These are phyloP conservation scores for Polychytrium aggregatum DNA, from an alignment of 192 early-diverging fungal genomes.

Conservation along the genomic window DNA sequence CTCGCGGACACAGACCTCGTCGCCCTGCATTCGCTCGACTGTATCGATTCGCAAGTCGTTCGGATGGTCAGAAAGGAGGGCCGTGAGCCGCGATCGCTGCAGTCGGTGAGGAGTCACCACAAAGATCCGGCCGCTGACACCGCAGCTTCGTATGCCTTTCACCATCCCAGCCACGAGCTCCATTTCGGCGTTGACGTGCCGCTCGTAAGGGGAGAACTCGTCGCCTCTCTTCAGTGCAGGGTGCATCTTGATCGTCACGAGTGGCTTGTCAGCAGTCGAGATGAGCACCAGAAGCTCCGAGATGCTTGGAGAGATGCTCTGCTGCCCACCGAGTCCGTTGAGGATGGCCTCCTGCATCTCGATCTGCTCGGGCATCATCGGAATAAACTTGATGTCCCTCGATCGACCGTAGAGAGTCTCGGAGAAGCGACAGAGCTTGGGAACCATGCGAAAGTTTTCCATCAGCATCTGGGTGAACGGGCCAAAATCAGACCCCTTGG, in stretches of 20 bases:
- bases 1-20: slow-evolving; percentile 10
- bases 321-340: too few species aligned
- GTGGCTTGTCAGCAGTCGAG: background rate
- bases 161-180: slow-evolving; percentile 8
- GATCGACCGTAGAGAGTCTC: slow-evolving; percentile 10
- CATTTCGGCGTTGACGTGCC: slow-evolving; percentile 11
- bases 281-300: background rate
- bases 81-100: slow-evolving; percentile 8
- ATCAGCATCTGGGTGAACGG: slow-evolving; percentile 12
- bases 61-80: too few species aligned
- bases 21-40: slow-evolving; percentile 25
- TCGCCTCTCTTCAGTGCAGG: background rate
- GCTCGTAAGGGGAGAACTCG: slow-evolving; percentile 5
- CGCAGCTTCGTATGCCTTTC: background rate
- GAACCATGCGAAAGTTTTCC: slow-evolving; percentile 29
- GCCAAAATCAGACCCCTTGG: background rate
- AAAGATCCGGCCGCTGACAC: slow-evolving; percentile 7
- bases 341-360: too few species aligned
- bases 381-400: too few species aligned
- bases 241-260: background rate
- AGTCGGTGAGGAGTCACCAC: slow-evolving; percentile 24
- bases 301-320: too few species aligned
- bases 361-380: too few species aligned
- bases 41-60: slow-evolving; percentile 24
- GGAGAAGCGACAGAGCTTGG: slow-evolving; percentile 12